Conservation (phyloP, 2,329 filamentous ascomycete species). For the Talaromyces sp. region DNA sequence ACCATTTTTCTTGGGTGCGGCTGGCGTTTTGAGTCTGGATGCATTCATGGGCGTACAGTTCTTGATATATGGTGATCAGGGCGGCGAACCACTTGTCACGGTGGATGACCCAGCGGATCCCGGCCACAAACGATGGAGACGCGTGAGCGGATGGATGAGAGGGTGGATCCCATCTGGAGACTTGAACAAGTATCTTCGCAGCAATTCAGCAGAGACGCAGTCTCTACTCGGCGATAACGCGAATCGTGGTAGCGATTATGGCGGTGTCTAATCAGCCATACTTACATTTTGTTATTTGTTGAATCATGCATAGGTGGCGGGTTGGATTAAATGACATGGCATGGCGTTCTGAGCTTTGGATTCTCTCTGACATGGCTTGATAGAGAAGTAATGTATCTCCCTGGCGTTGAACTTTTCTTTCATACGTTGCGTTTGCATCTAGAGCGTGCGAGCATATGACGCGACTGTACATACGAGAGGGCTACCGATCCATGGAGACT, state of each 20-base stretch:
- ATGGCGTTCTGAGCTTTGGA: neutral
- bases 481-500: neutral
- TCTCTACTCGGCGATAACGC: constrained; percentile 3
- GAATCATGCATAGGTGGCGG: constrained; percentile 1
- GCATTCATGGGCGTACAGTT: constrained; percentile 62
- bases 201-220: constrained; percentile 16
- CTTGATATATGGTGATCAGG: constrained; percentile 53
- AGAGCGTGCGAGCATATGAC: neutral
- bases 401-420: neutral
- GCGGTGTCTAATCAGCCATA: neutral
- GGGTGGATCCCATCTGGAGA: constrained; percentile 57
- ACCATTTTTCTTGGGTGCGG: constrained; percentile 64
- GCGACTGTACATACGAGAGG: neutral
- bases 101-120: constrained; percentile 42
- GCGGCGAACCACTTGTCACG: constrained; percentile 44
- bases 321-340: neutral
- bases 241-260: neutral
- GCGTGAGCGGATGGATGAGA: constrained; percentile 62
- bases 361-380: neutral
- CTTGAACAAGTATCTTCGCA: constrained; percentile 34
- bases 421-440: constrained; percentile 3
- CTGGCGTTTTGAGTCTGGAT: constrained; percentile 61
- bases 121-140: constrained; percentile 49
- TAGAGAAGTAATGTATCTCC: neutral
- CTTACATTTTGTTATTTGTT: neutral